Conservation (phyloP, 805 yeast genomes). For the Metschnikowia cubensis region DNA sequence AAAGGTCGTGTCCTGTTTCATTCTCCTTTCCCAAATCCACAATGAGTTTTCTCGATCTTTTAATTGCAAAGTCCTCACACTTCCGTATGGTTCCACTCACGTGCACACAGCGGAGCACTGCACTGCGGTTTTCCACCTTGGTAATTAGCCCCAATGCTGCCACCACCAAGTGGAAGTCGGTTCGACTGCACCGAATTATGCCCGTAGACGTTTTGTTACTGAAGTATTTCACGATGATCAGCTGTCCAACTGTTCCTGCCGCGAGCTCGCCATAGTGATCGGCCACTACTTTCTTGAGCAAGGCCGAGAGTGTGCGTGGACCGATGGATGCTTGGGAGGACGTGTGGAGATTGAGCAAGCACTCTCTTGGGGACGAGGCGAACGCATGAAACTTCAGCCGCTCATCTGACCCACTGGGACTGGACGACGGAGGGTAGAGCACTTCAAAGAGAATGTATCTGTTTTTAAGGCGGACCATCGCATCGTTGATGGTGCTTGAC, state of each 20-base stretch:
- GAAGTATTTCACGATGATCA: conserved; percentile 70
- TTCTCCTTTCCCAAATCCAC: conserved; percentile 15
- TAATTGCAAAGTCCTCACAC: conserved; percentile 67
- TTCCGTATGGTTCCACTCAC: conserved; percentile 87
- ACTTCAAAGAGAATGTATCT: conserved; percentile 81
- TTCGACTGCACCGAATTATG: conserved; percentile 71
- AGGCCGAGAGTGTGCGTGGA: conserved; percentile 46
- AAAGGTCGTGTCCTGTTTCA: conserved; percentile 6
- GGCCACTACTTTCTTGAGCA: conserved; percentile 54
- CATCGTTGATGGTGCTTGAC: background rate
- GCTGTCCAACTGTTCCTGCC: conserved; percentile 55
- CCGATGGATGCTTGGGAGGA: conserved; percentile 48
- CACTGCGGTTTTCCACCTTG: conserved; percentile 44
- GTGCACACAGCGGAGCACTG: conserved; percentile 58
- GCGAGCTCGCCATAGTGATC: conserved; percentile 79
- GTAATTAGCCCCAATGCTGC: conserved; percentile 62
- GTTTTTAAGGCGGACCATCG: conserved; percentile 85
- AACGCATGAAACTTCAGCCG: conserved; percentile 19
- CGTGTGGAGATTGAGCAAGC: conserved; percentile 47
- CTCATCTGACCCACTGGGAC: conserved; percentile 11
- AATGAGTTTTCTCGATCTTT: conserved; percentile 39
- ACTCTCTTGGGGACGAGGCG: conserved; percentile 30
- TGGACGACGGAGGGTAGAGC: conserved; percentile 50
- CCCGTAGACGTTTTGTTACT: conserved; percentile 81
- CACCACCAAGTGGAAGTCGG: conserved; percentile 55